phyloP scores from a whole-genome alignment of 768 basidiomycete species.

The Phylloporus sp. region DNA sequence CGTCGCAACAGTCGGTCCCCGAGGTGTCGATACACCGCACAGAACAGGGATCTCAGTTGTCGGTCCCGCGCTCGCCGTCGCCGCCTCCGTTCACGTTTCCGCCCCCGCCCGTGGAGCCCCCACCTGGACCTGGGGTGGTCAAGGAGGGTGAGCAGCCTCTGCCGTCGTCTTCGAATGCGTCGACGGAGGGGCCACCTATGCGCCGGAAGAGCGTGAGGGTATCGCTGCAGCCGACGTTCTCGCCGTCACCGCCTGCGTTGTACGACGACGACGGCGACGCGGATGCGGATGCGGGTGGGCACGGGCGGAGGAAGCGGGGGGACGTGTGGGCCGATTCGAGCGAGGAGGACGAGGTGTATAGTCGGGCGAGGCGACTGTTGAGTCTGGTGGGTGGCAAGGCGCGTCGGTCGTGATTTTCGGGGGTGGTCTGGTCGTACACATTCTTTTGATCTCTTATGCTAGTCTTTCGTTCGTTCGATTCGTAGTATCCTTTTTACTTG shows the following conservation, averaged over 20 bases:
- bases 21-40: no score
- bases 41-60: neutral
- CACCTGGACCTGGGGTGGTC: no score
- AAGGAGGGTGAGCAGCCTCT: no score
- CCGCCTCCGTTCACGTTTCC: constrained; percentile 11
- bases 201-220: constrained; percentile 73
- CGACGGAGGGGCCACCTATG: constrained; percentile 14
- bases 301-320: constrained; percentile 5
- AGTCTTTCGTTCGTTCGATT: neutral
- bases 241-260: constrained; percentile 61
- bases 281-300: constrained; percentile 1
- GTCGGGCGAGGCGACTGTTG: constrained; percentile 51
- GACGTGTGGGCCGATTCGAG: constrained; percentile 73
- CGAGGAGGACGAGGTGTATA: constrained; percentile 68
- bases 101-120: constrained; percentile 12
- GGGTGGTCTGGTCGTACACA: no score
- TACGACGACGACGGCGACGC: constrained; percentile 43
- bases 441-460: no score
- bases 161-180: constrained; percentile 11
- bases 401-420: neutral
- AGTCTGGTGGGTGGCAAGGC: constrained; percentile 33
- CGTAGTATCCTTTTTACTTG: no score
- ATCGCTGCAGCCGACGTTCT: constrained; percentile 71
- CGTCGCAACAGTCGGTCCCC: no score
- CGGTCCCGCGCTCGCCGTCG: neutral